Base-by-base conservation (phyloP, 2,329 filamentous ascomycete genomes). In the Venturiaceae sp. region DNA sequence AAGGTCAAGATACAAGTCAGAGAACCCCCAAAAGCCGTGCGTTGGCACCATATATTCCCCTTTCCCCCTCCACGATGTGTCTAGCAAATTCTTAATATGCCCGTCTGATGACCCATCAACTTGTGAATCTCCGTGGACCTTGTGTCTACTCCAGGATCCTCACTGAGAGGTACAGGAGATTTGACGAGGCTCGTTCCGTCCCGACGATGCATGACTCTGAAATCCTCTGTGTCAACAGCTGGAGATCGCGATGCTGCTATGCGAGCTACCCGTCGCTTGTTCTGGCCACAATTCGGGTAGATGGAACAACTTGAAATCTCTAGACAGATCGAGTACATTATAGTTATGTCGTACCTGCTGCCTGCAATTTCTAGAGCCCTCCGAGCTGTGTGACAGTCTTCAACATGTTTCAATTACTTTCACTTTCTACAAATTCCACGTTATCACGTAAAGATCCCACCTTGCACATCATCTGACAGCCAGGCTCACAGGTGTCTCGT, bases 401-500 rank as follows among this genome's bases (percentile, higher is more conserved):
- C n/a, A n/a, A n/a, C n/a, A n/a, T n/a, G n/a, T n/a, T n/a, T n/a
- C n/a, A n/a, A n/a, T n/a, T n/a, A n/a, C 36, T 39, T 39, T 39
- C 36, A 39, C n/a, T 39, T n/a, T 11, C n/a, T n/a, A 11, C 36
- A 39, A n/a, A 13, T 50, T 11, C 44, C 11, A 9, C 9, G 21
- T 11, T 11, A 16, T 26, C 9, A 50, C 44, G 21, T 8, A 21
- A n/a, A 16, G 26, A 55, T 14, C 32, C 53, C 53, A 37, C 32
- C 37, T 39, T 16, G 8, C 23, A 11, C 16, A 41, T 30, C 39
- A 46, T 56, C 54, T 56, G 28, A 56, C 36, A 26, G 21, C 6
- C 9, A 41, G 53, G 30, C 53, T n/a, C 9, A 30, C 33, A 90
- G 88, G 86, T 66, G 86, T 81, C 66, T 87, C 84, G 30, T 92